A percentile compares a stretch with the other conserved stretches of the same genome.
These are phyloP conservation scores for Penicillium malachiteum DNA, from an alignment of 495 filamentous ascomycete genomes.

Conservation along the genomic window DNA sequence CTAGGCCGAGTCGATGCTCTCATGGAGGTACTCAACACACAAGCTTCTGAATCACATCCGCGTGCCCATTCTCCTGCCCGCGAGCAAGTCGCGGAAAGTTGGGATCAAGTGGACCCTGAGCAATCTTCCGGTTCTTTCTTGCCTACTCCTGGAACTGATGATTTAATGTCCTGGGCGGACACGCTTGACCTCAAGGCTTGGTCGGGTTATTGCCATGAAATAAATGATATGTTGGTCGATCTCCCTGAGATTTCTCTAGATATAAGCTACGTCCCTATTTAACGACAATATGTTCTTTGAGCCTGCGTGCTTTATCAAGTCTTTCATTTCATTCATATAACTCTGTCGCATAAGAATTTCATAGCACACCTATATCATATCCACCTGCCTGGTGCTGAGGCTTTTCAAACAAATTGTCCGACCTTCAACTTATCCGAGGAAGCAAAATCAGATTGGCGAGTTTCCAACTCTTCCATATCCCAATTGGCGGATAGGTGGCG, in stretches of 20 bases:
- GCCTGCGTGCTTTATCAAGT: background rate
- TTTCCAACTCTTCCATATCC: slow-evolving; percentile 1
- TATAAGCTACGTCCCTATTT: background rate
- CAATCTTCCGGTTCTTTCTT: background rate
- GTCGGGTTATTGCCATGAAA: background rate
- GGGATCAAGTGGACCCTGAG: background rate
- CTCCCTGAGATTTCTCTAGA: background rate
- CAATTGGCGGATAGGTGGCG: background rate
- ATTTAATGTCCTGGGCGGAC: background rate
- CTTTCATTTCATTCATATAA: background rate
- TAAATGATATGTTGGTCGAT: background rate
- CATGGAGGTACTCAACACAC: slow-evolving; percentile 6
- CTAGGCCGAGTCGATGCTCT: slow-evolving; percentile 4
- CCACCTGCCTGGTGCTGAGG: no score
- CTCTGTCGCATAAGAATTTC: background rate
- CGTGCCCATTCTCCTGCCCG: background rate
- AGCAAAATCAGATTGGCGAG: background rate
- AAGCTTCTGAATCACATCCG: background rate
- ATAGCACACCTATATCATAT: background rate
- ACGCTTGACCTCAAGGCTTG: background rate
- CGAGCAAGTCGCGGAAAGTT: background rate
- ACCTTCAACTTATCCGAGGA: background rate
- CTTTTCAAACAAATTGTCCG: background rate
- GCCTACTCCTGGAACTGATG: background rate
- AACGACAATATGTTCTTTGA: background rate